Conservation (phyloP, 2,329 filamentous ascomycete genomes). For the Orbilia quercus region DNA sequence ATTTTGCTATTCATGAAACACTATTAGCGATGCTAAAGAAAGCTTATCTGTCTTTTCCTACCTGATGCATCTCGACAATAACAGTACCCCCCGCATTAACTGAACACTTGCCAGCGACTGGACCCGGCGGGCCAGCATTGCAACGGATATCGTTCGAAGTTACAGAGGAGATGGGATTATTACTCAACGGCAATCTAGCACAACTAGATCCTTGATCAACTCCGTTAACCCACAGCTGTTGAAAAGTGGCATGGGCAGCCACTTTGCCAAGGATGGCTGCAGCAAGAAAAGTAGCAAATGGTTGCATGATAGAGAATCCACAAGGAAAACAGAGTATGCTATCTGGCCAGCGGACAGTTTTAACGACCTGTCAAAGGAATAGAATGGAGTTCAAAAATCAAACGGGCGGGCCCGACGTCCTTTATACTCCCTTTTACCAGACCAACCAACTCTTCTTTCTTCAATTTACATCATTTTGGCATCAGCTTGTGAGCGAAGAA, state of each 20-base stretch:
- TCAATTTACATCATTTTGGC: background rate
- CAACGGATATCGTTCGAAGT: conserved; percentile 67
- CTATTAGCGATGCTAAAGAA: conserved; percentile 61
- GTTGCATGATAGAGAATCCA: conserved; percentile 17
- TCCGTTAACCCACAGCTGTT: conserved; percentile 67
- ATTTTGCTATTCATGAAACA: conserved; percentile 63
- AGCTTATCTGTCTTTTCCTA: too few species aligned
- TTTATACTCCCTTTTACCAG: too few species aligned
- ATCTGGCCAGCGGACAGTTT: conserved; percentile 25
- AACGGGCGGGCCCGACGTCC: too few species aligned
- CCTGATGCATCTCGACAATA: conserved; percentile 70
- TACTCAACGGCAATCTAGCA: conserved; percentile 67
- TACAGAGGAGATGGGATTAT: conserved; percentile 68
- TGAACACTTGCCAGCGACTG: conserved; percentile 65
- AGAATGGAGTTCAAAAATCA: too few species aligned
- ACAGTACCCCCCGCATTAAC: conserved; percentile 66
- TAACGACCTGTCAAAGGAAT: background rate
- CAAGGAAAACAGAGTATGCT: conserved; percentile 33
- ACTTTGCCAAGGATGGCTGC: conserved; percentile 61
- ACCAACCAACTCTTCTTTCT: background rate
- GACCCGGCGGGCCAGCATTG: conserved; percentile 64
- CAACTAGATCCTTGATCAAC: conserved; percentile 66
- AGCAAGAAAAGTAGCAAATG: background rate
- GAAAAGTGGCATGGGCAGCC: conserved; percentile 67
- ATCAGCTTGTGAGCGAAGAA: background rate